These are phyloP conservation scores for Phytopythium oedochilum DNA, from an alignment of 352 stramenopile genomes.

Conservation along the genomic window DNA sequence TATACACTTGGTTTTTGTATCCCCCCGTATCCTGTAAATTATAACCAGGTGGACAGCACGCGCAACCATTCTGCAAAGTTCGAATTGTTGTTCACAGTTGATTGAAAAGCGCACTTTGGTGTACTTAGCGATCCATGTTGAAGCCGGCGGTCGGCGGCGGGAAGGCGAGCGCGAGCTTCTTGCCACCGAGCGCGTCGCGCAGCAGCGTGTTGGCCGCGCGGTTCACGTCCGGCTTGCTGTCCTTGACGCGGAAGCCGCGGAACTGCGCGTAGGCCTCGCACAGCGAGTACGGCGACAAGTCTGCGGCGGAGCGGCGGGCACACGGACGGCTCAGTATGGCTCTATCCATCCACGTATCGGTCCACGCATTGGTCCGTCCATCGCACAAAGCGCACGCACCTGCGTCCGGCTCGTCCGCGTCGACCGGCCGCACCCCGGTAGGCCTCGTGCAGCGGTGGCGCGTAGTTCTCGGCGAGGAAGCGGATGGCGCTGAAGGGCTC, in stretches of 20 bases:
- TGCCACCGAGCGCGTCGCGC: constrained; percentile 73
- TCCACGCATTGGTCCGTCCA: too few species aligned
- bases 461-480: constrained; percentile 82
- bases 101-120: too few species aligned
- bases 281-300: constrained; percentile 74
- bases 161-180: constrained; percentile 80
- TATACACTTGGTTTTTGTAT: too few species aligned
- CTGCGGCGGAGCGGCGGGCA: too few species aligned
- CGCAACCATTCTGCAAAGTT: not conserved
- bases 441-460: constrained; percentile 59
- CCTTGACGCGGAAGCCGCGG: constrained; percentile 68
- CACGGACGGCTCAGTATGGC: too few species aligned
- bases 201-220: constrained; percentile 68
- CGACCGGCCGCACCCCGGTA: constrained; percentile 77
- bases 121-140: too few species aligned
- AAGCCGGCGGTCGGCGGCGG: constrained; percentile 26
- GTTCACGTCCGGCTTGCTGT: constrained; percentile 71
- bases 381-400: too few species aligned
- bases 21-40: too few species aligned
- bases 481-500: constrained; percentile 83
- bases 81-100: too few species aligned
- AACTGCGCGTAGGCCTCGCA: constrained; percentile 73
- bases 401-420: constrained; percentile 39
- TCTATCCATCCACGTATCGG: not conserved
- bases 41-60: too few species aligned